phyloP scores from a whole-genome alignment of 169 alveolate species.

The Condylostoma magnum region DNA sequence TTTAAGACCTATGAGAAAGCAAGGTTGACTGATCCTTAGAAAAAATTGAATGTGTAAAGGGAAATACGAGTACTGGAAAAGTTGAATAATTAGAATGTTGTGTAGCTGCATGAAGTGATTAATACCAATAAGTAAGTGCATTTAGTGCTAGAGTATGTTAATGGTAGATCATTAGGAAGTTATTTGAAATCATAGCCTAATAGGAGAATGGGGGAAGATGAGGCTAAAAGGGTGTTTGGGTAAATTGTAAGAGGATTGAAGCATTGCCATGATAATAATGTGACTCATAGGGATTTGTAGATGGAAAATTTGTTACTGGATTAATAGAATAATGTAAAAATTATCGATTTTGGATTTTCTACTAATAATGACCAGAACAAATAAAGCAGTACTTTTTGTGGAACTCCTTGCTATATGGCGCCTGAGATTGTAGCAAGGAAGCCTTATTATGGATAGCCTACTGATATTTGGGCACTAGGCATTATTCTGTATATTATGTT shows the following conservation, averaged over 20 bases:
- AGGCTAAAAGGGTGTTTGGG: slow-evolving; percentile 60
- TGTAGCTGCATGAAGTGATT: slow-evolving; percentile 59
- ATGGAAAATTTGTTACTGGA: slow-evolving; percentile 75
- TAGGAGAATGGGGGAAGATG: slow-evolving; percentile 59
- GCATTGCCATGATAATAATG: slow-evolving; percentile 65
- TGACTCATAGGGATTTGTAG: slow-evolving; percentile 82
- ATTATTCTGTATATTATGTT: slow-evolving; percentile 57
- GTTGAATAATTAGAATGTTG: slow-evolving; percentile 63
- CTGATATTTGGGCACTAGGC: slow-evolving; percentile 69
- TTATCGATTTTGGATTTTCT: slow-evolving; percentile 46
- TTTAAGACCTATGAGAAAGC: slow-evolving; percentile 81
- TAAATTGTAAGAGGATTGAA: slow-evolving; percentile 53
- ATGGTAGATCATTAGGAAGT: slow-evolving; percentile 72
- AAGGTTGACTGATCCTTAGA: slow-evolving; percentile 62
- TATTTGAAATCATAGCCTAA: slow-evolving; percentile 55
- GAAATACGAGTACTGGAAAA: slow-evolving; percentile 72
- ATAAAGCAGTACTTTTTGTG: slow-evolving; percentile 57
- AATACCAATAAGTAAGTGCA: slow-evolving; percentile 45
- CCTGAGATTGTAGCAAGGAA: slow-evolving; percentile 64
- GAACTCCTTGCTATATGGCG: slow-evolving; percentile 73
- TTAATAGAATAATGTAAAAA: slow-evolving; percentile 38
- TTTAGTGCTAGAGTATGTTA: slow-evolving; percentile 69
- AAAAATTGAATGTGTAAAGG: slow-evolving; percentile 67
- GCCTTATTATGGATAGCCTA: slow-evolving; percentile 65
- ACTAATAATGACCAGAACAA: slow-evolving; percentile 10